A percentile compares a stretch with the other conserved stretches of the same genome.
phyloP scores from a whole-genome alignment of 495 filamentous ascomycete species.

The Daldinia vernicosa region DNA sequence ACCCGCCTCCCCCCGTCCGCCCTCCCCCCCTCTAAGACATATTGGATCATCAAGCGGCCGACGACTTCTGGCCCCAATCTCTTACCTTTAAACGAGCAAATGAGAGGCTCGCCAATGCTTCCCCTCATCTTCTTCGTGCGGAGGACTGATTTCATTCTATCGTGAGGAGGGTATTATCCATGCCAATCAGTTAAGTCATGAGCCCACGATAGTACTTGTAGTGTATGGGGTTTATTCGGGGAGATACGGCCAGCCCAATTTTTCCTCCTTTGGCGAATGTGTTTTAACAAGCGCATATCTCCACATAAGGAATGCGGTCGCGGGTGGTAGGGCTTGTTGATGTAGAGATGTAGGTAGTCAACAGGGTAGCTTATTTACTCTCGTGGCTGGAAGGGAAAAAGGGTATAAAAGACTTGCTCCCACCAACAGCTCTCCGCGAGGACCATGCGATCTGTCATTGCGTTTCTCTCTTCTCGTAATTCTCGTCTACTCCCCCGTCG shows the following conservation, averaged over 20 bases:
- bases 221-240: conserved; percentile 28
- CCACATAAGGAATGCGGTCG: conserved; percentile 26
- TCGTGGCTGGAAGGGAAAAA: conserved; percentile 16
- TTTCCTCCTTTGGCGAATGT: conserved; percentile 12
- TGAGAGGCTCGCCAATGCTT: conserved; percentile 13
- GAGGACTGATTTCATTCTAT: conserved; percentile 9
- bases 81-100: conserved; percentile 41
- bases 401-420: conserved; percentile 31
- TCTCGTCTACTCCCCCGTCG: conserved; percentile 29
- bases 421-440: conserved; percentile 22
- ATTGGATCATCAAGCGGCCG: conserved; percentile 30
- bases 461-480: conserved; percentile 26
- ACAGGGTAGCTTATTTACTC: conserved; percentile 34
- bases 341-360: conserved; percentile 17
- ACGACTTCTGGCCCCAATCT: conserved; percentile 20
- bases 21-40: conserved; percentile 20
- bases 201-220: conserved; percentile 24
- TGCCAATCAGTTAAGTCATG: conserved; percentile 40
- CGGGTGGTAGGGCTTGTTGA: conserved; percentile 24
- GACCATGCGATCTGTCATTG: conserved; percentile 30
- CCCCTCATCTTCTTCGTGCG: conserved; percentile 18
- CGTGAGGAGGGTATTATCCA: conserved; percentile 40
- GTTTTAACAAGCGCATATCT: conserved; percentile 29
- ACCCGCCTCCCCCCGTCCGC: conserved; percentile 3
- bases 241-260: conserved; percentile 32